These are phyloP conservation scores for Phylloboletellus chloephorus DNA, from an alignment of 1,284 basidiomycete species.

Conservation along the genomic window DNA sequence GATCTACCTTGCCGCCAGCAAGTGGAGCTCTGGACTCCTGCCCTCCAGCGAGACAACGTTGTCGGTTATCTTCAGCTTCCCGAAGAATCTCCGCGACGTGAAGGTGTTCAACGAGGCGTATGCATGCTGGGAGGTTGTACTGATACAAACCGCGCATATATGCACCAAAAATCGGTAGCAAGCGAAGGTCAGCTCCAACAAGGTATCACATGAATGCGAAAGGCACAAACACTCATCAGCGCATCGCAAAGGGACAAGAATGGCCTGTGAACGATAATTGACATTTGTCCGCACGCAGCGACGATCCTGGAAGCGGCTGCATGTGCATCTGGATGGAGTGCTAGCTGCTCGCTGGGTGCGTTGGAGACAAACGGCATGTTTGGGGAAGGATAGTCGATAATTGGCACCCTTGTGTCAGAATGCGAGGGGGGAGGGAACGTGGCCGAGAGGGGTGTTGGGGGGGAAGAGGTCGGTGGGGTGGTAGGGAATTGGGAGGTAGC, in stretches of 20 bases:
- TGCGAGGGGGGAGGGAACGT: constrained; percentile 17
- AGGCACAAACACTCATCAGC: constrained; percentile 50
- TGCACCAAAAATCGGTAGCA: constrained; percentile 1
- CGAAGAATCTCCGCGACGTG: constrained; percentile 63
- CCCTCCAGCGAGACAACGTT: not conserved
- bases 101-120: constrained; percentile 62
- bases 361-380: constrained; percentile 44
- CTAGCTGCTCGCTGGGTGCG: constrained; percentile 48
- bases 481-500: constrained; percentile 16
- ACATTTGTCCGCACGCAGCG: constrained; percentile 61
- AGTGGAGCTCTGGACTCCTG: not conserved
- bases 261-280: constrained; percentile 56
- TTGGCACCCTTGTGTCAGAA: constrained; percentile 1
- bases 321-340: constrained; percentile 51
- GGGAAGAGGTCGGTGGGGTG: constrained; percentile 28
- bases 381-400: constrained; percentile 56
- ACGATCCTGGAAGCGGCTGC: constrained; percentile 58
- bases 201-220: not conserved
- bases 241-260: constrained; percentile 65
- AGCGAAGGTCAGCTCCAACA: constrained; percentile 2
- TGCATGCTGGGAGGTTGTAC: constrained; percentile 67
- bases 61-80: constrained; percentile 41
- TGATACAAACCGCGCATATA: constrained; percentile 26
- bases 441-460: constrained; percentile 26
- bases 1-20: not conserved